Conservation (phyloP, 441 rosid species). For the Syzygium malaccense region DNA sequence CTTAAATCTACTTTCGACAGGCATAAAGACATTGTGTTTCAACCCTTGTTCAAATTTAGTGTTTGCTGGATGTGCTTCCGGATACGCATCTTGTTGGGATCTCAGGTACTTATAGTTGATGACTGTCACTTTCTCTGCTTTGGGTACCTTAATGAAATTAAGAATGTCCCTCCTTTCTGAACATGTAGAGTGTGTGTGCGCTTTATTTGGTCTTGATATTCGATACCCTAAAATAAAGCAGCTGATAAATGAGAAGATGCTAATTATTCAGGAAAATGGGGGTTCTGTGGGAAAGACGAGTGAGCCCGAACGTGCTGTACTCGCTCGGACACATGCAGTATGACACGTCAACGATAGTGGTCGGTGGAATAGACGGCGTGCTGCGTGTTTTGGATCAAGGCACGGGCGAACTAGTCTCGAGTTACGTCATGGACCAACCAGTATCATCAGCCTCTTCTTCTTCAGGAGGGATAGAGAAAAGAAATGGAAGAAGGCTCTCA, state of each 20-base stretch:
- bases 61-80: constrained; percentile 74
- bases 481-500: constrained; percentile 38
- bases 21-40: constrained; percentile 57
- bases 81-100: constrained; percentile 78
- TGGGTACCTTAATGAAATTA: not conserved
- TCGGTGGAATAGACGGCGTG: constrained; percentile 85
- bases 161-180: not conserved
- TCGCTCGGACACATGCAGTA: constrained; percentile 49
- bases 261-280: constrained; percentile 53
- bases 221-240: not conserved
- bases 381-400: constrained; percentile 63
- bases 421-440: constrained; percentile 36
- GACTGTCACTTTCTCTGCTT: not conserved
- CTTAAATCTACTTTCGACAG: constrained; percentile 27
- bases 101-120: constrained; percentile 41
- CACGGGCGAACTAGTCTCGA: constrained; percentile 47
- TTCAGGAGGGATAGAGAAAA: constrained; percentile 26
- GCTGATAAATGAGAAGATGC: not conserved
- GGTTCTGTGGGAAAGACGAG: constrained; percentile 62
- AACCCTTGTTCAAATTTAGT: constrained; percentile 51
- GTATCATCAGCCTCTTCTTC: constrained; percentile 17
- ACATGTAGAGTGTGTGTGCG: not conserved
- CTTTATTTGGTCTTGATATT: not conserved
- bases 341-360: constrained; percentile 46
- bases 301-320: constrained; percentile 70